Evolutionary conservation across 257 asterid genomes (phyloP), one percentile per base, ranked within the genome.

Genomic region (Ligustrum vulgare): DNA sequence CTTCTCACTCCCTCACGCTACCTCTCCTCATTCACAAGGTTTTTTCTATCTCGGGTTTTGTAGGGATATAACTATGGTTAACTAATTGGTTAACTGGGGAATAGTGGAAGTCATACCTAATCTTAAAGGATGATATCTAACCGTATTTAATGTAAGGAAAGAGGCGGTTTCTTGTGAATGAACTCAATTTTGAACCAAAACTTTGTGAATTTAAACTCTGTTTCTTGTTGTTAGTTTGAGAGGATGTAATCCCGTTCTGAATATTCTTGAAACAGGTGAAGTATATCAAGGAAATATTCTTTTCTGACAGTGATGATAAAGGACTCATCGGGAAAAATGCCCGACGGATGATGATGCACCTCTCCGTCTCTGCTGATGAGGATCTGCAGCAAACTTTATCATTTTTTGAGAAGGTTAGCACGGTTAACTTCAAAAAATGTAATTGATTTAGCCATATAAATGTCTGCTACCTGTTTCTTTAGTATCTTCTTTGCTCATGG

Each of bases 301-400:
- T 91, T 89, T 84, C 89, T 83, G 88, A 73, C 88, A 80, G 93
- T 70, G 85, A 85, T 75, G 91, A 83, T 80, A 66, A 72, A 70
- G 89, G 84, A 47, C 45, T 79, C 63, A 75, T 85, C 2, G 98
- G 89, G 35, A 92, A 76, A 78, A 86, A 83, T 82, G 98, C 98
- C 77, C 84, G 86, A 78, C 82, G 90, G 0, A 91, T 94, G 99
- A 92, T 94, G 98, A 83, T 83, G 37, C 86, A 84, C 76, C 82
- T 94, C 45, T 92, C 97, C 37, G 83, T 91, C 80, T 81, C 91
- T 35, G 87, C 89, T 3, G 99, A 91, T 63, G 99, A 94, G 41
- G 97, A 91, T 77, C 74, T 94, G 85, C 99, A 94, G 82, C 97
- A 88, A 80, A 94, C 99, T 7, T 84, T 94, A 71, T 93, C 99